Base-by-base conservation (phyloP, 805 yeast genomes). In the Kodamaea restingae region DNA sequence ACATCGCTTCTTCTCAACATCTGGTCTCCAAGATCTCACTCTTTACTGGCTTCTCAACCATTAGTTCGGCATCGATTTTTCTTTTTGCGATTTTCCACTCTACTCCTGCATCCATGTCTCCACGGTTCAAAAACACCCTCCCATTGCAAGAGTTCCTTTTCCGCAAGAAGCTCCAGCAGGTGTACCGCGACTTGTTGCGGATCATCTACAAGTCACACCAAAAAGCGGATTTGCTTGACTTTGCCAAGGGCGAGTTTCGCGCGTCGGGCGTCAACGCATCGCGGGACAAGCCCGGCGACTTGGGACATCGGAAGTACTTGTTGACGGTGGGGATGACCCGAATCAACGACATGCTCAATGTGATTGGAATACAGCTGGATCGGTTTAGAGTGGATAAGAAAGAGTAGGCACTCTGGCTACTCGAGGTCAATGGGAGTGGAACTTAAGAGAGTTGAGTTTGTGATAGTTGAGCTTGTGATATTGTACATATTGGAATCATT, bases 71-170 rank as follows among this genome's bases (percentile, higher is more conserved):
- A n/a, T n/a, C n/a, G n/a, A n/a, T n/a, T n/a, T n/a, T n/a, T n/a
- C n/a, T n/a, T n/a, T 5, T 9, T 25, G 6, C 28, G 14, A 25
- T 25, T n/a, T 8, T 25, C 12, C 28, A 32, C 22, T 17, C 26
- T 4, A n/a, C n/a, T n/a, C n/a, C n/a, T n/a, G n/a, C n/a, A n/a
- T n/a, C n/a, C n/a, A n/a, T n/a, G n/a, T n/a, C n/a, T n/a, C n/a
- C 22, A 5, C 22, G 22, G 22, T 33, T 33, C 20, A 36, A 36
- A 27, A 38, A 39, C 31, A 25, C 42, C 4, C 43, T 43, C 9
- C 39, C 50, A 4, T 40, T 68, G 4, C 71, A 68, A 31, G 73
- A 68, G 40, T 68, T 68, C 41, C 37, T 68, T 24, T 67, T 68
- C 38, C 55, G 71, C 12, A 61, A 53, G 33, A 58, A 58, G 40